Base-by-base conservation (phyloP, 129 eudicot species). In the Apium graveolens region DNA sequence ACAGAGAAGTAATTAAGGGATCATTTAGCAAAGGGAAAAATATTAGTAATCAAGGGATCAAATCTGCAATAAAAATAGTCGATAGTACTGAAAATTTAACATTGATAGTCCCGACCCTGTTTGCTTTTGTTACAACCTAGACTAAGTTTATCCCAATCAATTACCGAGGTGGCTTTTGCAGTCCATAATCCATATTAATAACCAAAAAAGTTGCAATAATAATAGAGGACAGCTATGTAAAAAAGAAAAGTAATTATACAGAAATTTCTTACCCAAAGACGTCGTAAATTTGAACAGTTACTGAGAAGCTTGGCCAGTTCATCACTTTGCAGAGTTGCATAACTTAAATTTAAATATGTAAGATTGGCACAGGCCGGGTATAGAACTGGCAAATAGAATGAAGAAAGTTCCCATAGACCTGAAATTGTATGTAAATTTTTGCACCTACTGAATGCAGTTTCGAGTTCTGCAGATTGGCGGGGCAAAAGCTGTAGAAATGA, bases 221-320 rank as follows among this genome's bases (percentile, higher is more conserved):
- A 63, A 8, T 26, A 62, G 17, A 63, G 37, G 31, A 27, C 4
- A 63, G 2, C 70, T 63, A 10, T 27, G 37, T 29, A 0, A 71
- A 11, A 6, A 49, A 21, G 69, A 20, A 24, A 65, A 66, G 43
- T 41, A 65, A 35, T 21, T 26, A 8, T 5, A 57, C 55, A 11
- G 27, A 65, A 80, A 20, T 48, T 46, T 78, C 91, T 79, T 93
- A 93, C 98, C 98, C 98, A 93, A 17, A 93, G 90, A 35, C 97
- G 93, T 75, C 85, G 86, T 78, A 93, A 75, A 82, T 75, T 87
- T 26, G 91, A 92, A 76, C 96, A 91, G 43, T 80, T 91, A 68
- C 73, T 37, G 49, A 93, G 82, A 77, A 93, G 80, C 76, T 76
- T 84, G 18, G 85, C 89, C 32, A 93, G 86, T 83, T 88, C 97